Evolutionary conservation across 768 basidiomycete genomes (phyloP).

Genomic region (Dioszegia crocea): DNA sequence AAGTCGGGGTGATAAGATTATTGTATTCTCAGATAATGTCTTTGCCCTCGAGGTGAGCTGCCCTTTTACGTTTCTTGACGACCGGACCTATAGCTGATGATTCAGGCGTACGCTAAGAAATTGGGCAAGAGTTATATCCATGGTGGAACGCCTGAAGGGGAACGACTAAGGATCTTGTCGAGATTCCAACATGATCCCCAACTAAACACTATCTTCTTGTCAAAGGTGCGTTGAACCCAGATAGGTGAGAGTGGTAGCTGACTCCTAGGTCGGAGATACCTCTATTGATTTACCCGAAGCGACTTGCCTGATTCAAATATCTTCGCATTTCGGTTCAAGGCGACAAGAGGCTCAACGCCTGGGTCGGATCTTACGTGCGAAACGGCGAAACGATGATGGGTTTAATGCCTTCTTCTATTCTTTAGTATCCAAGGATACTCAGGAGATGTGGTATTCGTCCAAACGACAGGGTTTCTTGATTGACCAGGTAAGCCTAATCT

Average conservation of each 20-base stretch:
- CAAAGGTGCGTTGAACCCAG: conserved; percentile 61
- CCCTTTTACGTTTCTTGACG: background rate
- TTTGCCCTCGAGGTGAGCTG: conserved; percentile 71
- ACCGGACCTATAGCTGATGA: conserved; percentile 36
- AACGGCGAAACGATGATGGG: conserved; percentile 95
- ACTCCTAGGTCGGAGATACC: conserved; percentile 65
- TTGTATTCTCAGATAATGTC: conserved; percentile 98
- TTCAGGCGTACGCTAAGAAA: conserved; percentile 73
- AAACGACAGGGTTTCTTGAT: conserved; percentile 98
- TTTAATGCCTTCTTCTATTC: conserved; percentile 99
- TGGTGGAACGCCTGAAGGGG: conserved; percentile 88
- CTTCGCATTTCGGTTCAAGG: conserved; percentile 96
- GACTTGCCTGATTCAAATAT: conserved; percentile 98
- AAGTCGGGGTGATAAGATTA: conserved; percentile 95
- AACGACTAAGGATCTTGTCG: conserved; percentile 90
- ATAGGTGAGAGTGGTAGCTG: background rate
- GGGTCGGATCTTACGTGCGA: conserved; percentile 95
- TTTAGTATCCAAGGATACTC: conserved; percentile 71
- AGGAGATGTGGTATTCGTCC: conserved; percentile 99
- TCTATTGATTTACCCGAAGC: conserved; percentile 99
- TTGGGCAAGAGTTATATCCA: conserved; percentile 93
- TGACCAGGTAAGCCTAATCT: conserved; percentile 61
- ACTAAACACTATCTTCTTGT: conserved; percentile 97
- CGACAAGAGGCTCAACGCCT: conserved; percentile 65
- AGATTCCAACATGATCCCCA: conserved; percentile 92